Evolutionary conservation across 2,329 filamentous ascomycete genomes (phyloP).

Genomic region (Aschersonia sp.): DNA sequence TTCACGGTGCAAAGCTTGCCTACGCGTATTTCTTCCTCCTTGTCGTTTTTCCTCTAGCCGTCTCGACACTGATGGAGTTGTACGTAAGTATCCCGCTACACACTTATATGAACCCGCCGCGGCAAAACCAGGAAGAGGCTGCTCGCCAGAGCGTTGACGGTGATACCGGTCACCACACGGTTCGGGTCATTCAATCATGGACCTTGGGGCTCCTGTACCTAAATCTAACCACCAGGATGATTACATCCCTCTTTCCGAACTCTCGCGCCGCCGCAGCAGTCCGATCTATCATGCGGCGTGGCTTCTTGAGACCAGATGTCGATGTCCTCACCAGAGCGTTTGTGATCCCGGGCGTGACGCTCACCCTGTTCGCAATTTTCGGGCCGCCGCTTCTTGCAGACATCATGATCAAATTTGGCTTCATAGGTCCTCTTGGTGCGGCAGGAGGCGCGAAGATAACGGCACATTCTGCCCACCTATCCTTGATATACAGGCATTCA

Average conservation of each 20-base stretch:
- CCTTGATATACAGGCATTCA: slow-evolving; percentile 38
- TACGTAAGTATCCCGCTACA: slow-evolving; percentile 81
- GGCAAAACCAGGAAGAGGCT: slow-evolving; percentile 12
- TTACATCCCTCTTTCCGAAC: slow-evolving; percentile 51
- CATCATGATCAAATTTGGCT: slow-evolving; percentile 12
- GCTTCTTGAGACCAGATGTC: slow-evolving; percentile 68
- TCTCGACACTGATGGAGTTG: slow-evolving; percentile 69
- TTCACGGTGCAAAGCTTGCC: slow-evolving; percentile 31
- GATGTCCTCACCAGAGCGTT: slow-evolving; percentile 72
- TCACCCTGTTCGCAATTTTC: slow-evolving; percentile 48
- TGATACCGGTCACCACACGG: slow-evolving; percentile 40
- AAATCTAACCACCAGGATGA: slow-evolving; percentile 59
- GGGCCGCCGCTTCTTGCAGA: slow-evolving; percentile 47
- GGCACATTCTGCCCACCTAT: slow-evolving; percentile 13
- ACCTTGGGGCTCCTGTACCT: slow-evolving; percentile 83
- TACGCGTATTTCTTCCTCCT: slow-evolving; percentile 68
- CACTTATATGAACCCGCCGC: slow-evolving; percentile 48
- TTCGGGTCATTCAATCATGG: slow-evolving; percentile 88
- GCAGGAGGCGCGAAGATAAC: slow-evolving; percentile 12
- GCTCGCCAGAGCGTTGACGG: slow-evolving; percentile 5
- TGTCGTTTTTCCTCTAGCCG: slow-evolving; percentile 66
- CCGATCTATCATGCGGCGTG: slow-evolving; percentile 55
- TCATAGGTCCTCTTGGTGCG: slow-evolving; percentile 6
- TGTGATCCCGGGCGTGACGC: slow-evolving; percentile 55
- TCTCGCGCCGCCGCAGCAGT: slow-evolving; percentile 63